phyloP scores from a whole-genome alignment of 2,329 filamentous ascomycete species.

The Beauveria medogensis region DNA sequence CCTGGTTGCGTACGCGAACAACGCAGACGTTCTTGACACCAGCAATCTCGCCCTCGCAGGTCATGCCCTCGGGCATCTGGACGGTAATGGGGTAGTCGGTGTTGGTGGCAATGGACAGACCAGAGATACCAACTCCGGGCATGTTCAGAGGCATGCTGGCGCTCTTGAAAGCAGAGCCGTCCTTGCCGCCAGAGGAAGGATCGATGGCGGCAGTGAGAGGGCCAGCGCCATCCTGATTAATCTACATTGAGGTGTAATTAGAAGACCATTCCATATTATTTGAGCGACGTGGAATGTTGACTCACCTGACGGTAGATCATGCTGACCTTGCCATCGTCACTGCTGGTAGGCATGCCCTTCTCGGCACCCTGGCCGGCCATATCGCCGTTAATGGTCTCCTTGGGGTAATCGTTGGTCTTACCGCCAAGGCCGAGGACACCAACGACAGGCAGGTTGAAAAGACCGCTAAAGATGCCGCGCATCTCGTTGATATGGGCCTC shows the following conservation, averaged over 20 bases:
- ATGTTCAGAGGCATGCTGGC: conserved; percentile 51
- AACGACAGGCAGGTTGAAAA: conserved; percentile 8
- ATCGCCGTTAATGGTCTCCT: conserved; percentile 45
- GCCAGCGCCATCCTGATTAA: conserved; percentile 59
- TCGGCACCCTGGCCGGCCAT: conserved; percentile 45
- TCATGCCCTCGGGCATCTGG: conserved; percentile 55
- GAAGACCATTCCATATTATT: no score
- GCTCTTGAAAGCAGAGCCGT: conserved; percentile 46
- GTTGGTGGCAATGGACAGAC: conserved; percentile 45
- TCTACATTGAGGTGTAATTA: conserved; percentile 28
- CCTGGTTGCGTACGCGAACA: conserved; percentile 50
- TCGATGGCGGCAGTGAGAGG: conserved; percentile 50
- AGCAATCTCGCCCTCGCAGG: conserved; percentile 15
- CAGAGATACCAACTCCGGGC: conserved; percentile 43
- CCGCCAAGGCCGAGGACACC: conserved; percentile 18
- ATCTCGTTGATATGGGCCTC: conserved; percentile 8
- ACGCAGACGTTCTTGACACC: conserved; percentile 39
- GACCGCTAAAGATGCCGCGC: conserved; percentile 15
- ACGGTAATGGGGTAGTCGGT: conserved; percentile 54
- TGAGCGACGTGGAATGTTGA: background rate
- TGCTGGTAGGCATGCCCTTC: conserved; percentile 51
- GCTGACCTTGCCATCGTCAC: conserved; percentile 51
- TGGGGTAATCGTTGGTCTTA: conserved; percentile 31
- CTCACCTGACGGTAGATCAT: conserved; percentile 51
- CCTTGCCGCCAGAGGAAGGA: conserved; percentile 50